These are phyloP conservation scores for Backusella mclennaniae DNA, from an alignment of 192 early-diverging fungal species.

Conservation along the genomic window DNA sequence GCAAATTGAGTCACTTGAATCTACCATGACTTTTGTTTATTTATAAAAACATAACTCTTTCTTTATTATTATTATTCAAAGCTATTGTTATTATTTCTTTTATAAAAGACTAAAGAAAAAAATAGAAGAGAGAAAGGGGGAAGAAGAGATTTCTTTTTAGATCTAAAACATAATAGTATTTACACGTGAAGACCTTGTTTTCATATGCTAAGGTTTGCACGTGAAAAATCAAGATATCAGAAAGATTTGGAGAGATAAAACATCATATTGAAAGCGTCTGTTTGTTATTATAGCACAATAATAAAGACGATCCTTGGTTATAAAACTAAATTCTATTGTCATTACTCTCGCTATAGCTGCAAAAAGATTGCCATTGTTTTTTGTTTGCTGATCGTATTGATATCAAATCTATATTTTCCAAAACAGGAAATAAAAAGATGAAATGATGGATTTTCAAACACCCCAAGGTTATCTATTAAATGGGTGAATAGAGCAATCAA, in stretches of 20 bases:
- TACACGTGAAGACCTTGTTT: not conserved
- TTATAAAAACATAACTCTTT: not conserved
- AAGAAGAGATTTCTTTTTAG: not conserved
- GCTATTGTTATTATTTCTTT: not conserved
- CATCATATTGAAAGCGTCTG: not conserved
- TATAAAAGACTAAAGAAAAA: not conserved
- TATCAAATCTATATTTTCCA: not conserved
- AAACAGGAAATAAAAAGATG: not conserved
- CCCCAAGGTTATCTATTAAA: not conserved
- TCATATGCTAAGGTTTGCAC: not conserved
- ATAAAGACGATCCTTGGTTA: too few relatives aligned
- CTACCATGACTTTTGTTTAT: slow-evolving; percentile 1
- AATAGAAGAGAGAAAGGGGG: not conserved
- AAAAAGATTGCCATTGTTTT: not conserved
- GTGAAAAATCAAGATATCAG: slow-evolving; percentile 5
- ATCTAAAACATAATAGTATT: not conserved
- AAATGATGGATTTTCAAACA: not conserved
- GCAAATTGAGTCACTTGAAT: slow-evolving; percentile 5
- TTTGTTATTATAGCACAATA: not conserved
- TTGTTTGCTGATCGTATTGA: not conserved
- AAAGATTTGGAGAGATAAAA: not conserved
- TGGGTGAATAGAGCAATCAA: not conserved
- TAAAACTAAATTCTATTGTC: too few relatives aligned
- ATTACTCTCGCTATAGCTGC: not conserved
- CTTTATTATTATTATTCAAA: not conserved